phyloP scores from a whole-genome alignment of 148 eudicot species.

The Rhododendron molle region DNA sequence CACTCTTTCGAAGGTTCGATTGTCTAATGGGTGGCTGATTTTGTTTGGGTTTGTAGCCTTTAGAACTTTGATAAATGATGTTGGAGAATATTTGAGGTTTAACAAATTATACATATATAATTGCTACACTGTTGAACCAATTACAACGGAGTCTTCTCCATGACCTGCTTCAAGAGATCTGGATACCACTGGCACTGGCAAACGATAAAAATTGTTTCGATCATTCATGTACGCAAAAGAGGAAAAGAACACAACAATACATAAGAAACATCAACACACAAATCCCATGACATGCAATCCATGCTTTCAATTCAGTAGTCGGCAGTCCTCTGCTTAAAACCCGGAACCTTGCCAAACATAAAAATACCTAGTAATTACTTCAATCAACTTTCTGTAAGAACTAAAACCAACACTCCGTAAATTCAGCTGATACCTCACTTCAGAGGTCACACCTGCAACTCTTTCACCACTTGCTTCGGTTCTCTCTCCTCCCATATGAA shows the following conservation, averaged over 20 bases:
- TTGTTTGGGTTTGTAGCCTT: not conserved
- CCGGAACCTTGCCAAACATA: not conserved
- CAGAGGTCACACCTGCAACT: not conserved
- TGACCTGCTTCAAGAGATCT: not conserved
- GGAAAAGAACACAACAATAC: not conserved
- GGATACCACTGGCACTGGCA: not conserved
- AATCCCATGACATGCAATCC: constrained; percentile 6
- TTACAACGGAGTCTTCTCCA: not conserved
- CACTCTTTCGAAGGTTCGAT: not conserved
- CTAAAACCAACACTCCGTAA: no score
- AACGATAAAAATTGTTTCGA: not conserved
- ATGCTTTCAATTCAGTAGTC: not conserved
- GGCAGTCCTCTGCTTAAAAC: not conserved
- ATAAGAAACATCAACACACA: constrained; percentile 1
- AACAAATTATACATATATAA: not conserved
- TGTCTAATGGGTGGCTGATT: not conserved
- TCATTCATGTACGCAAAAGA: not conserved
- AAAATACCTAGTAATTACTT: not conserved
- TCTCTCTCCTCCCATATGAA: constrained; percentile 30
- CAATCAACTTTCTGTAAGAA: not conserved
- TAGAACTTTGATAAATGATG: not conserved
- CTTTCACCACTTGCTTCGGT: constrained; percentile 13
- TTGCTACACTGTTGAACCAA: not conserved
- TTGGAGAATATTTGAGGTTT: not conserved
- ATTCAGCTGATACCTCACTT: constrained; percentile 1